Conservation (phyloP, 2,329 filamentous ascomycete species). For the Calonectria honghensis region DNA sequence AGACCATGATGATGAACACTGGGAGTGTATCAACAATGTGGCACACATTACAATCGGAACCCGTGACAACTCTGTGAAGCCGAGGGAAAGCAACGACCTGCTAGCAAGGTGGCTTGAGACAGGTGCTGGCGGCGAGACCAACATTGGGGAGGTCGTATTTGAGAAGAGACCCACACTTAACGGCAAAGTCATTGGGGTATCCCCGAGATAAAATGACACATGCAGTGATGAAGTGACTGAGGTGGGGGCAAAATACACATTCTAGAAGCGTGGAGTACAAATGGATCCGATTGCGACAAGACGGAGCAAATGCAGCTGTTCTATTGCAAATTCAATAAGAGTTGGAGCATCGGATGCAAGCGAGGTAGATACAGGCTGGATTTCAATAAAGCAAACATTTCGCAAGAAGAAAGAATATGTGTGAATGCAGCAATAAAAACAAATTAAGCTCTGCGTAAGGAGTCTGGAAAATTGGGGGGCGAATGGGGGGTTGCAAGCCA, state of each 20-base stretch:
- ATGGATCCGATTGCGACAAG: no score
- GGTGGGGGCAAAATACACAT: neutral
- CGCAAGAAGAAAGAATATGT: neutral
- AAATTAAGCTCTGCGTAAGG: neutral
- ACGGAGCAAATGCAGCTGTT: neutral
- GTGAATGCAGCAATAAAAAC: neutral
- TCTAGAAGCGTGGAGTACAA: neutral
- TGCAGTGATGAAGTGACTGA: neutral
- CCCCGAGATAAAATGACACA: slow-evolving; percentile 64
- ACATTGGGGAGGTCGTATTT: slow-evolving; percentile 70
- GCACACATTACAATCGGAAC: slow-evolving; percentile 96
- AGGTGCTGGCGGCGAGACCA: slow-evolving; percentile 66
- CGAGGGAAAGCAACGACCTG: slow-evolving; percentile 94
- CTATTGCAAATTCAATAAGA: neutral
- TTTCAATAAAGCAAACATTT: neutral
- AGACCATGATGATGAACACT: slow-evolving; percentile 69
- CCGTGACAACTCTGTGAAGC: slow-evolving; percentile 83
- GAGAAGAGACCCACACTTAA: slow-evolving; percentile 68
- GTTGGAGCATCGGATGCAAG: neutral
- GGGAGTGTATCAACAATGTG: slow-evolving; percentile 84
- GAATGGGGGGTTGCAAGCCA: neutral
- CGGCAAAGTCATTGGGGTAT: slow-evolving; percentile 69
- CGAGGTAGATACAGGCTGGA: neutral
- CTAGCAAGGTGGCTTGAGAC: slow-evolving; percentile 83
- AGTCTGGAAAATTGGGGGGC: neutral